Conservation (phyloP, 2,329 filamentous ascomycete species). For the Ustilaginoidea virens region DNA sequence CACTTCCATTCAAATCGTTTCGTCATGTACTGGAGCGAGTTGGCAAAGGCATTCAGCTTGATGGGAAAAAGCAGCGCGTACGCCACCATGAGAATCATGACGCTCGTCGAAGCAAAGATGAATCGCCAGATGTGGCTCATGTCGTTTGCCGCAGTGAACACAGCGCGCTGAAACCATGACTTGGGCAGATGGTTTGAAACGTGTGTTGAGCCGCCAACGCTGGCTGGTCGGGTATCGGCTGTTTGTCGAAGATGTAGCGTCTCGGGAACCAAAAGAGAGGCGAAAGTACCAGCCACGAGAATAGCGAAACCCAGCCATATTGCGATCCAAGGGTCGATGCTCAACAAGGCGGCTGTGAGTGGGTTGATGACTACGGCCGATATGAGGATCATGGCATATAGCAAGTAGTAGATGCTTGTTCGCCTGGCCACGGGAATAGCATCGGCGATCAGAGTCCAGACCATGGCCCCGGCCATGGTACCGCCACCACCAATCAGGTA, state of each 20-base stretch:
- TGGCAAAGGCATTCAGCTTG: constrained; percentile 15
- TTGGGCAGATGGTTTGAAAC: background rate
- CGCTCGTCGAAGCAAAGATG: constrained; percentile 20
- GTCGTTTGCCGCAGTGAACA: constrained; percentile 14
- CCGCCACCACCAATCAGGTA: constrained; percentile 26
- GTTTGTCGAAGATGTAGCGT: constrained; percentile 21
- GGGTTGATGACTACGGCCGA: constrained; percentile 24
- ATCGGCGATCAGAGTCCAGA: constrained; percentile 30
- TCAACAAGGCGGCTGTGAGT: constrained; percentile 23
- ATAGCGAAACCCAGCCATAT: constrained; percentile 19
- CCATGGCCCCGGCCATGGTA: constrained; percentile 24
- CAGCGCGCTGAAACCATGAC: constrained; percentile 8
- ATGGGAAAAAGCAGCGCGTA: constrained; percentile 13
- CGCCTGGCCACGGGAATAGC: constrained; percentile 21
- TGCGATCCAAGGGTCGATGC: constrained; percentile 23
- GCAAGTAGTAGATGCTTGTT: constrained; percentile 25
- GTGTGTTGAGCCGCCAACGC: no score
- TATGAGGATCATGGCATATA: constrained; percentile 20
- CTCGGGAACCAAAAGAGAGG: constrained; percentile 24
- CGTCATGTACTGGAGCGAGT: constrained; percentile 36
- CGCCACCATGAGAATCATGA: constrained; percentile 23
- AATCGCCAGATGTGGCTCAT: constrained; percentile 23
- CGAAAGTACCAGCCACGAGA: constrained; percentile 13
- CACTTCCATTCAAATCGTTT: constrained; percentile 34
- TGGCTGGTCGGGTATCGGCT: constrained; percentile 13